These are phyloP conservation scores for Pythium myriotylum DNA, from an alignment of 352 stramenopile species.

Conservation along the genomic window DNA sequence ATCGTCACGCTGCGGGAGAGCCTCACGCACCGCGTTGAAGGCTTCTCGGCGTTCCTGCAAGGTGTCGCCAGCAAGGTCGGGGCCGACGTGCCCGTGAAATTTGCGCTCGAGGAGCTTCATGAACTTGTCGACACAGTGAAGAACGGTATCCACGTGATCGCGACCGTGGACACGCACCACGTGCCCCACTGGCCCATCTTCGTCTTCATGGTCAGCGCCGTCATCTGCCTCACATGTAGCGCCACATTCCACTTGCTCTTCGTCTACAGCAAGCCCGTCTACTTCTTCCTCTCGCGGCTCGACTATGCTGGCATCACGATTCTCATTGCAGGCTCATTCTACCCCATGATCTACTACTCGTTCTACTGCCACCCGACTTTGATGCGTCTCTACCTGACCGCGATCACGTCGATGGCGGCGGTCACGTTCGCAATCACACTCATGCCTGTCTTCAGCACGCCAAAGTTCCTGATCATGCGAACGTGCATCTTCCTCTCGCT, in stretches of 20 bases:
- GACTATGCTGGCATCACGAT: conserved; percentile 89
- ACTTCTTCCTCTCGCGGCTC: conserved; percentile 77
- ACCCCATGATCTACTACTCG: conserved; percentile 89
- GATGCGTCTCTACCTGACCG: conserved; percentile 61
- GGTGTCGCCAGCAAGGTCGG: conserved; percentile 71
- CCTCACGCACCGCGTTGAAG: conserved; percentile 59
- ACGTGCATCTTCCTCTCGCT: conserved; percentile 79
- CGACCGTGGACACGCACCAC: conserved; percentile 65
- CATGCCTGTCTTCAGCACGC: conserved; percentile 66
- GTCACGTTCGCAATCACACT: conserved; percentile 76
- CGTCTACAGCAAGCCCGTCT: conserved; percentile 72
- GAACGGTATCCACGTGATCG: conserved; percentile 79
- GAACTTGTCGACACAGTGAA: conserved; percentile 74
- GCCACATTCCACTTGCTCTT: conserved; percentile 86
- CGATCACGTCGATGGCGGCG: conserved; percentile 67
- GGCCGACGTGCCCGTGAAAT: conserved; percentile 75
- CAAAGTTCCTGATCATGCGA: conserved; percentile 71
- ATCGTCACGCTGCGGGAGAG: conserved; percentile 59
- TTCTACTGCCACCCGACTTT: conserved; percentile 85
- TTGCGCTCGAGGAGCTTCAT: conserved; percentile 74
- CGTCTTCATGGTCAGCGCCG: conserved; percentile 82
- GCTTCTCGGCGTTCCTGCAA: conserved; percentile 72
- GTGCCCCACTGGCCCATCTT: conserved; percentile 86
- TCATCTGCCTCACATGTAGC: conserved; percentile 83
- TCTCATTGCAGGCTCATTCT: conserved; percentile 86